A percentile compares a stretch with the other conserved stretches of the same genome.
phyloP scores from a whole-genome alignment of 2,329 filamentous ascomycete genomes.

The Sclerotiophoma versabilis region DNA sequence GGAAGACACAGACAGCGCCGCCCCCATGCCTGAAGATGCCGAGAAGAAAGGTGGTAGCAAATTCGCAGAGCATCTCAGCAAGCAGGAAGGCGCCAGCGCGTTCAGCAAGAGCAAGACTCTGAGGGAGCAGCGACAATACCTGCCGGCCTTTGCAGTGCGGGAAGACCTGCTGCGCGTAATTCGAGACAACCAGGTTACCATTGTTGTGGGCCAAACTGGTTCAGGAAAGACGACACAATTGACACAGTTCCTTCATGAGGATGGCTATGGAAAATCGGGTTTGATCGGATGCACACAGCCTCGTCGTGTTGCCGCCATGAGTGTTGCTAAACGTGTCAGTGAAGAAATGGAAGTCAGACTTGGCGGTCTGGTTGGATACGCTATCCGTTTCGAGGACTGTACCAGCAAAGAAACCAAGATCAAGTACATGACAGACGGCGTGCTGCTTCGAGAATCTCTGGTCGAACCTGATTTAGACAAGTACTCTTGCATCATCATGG shows the following conservation, averaged over 20 bases:
- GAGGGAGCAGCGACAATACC: conserved; percentile 87
- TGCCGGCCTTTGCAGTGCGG: conserved; percentile 94
- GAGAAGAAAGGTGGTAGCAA: conserved; percentile 73
- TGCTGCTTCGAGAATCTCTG: conserved; percentile 89
- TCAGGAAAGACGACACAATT: conserved; percentile 98
- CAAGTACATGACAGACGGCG: conserved; percentile 99
- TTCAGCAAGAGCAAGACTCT: conserved; percentile 94
- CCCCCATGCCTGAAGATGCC: conserved; percentile 76
- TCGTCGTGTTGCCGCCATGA: conserved; percentile 96
- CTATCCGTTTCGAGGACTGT: conserved; percentile 97
- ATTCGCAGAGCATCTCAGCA: conserved; percentile 90
- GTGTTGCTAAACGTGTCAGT: conserved; percentile 95
- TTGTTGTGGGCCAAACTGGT: conserved; percentile 96
- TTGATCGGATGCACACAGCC: conserved; percentile 98
- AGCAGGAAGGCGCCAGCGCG: conserved; percentile 79
- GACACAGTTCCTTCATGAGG: conserved; percentile 94
- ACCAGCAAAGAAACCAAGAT: conserved; percentile 94
- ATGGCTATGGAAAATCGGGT: conserved; percentile 85
- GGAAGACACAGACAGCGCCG: conserved; percentile 84
- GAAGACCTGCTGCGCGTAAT: conserved; percentile 93
- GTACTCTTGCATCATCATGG: conserved; percentile 99
- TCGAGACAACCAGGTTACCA: conserved; percentile 94
- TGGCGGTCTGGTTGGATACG: conserved; percentile 89
- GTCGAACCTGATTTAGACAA: conserved; percentile 92
- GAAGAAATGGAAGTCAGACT: conserved; percentile 97